These are phyloP conservation scores for Centaurea solstitialis DNA, from an alignment of 129 eudicot genomes.

Conservation along the genomic window DNA sequence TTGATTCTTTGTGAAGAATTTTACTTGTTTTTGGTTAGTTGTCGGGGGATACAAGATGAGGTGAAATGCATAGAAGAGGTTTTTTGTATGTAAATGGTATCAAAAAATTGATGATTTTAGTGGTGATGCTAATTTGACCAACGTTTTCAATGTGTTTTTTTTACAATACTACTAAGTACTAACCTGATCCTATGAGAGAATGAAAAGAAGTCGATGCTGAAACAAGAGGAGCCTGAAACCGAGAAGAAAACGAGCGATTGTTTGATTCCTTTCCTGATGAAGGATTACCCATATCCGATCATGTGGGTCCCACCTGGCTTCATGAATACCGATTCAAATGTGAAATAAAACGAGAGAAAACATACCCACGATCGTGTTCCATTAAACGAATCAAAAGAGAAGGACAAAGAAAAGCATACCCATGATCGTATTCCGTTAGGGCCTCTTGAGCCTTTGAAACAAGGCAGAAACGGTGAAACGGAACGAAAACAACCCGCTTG, in stretches of 20 bases:
- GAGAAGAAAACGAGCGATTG: slow-evolving; percentile 25
- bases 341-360: slow-evolving; percentile 11
- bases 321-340: slow-evolving; percentile 18
- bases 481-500: slow-evolving; percentile 17
- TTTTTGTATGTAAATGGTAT: slow-evolving; percentile 31
- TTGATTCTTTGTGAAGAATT: slow-evolving; percentile 31
- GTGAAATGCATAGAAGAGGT: slow-evolving; percentile 15
- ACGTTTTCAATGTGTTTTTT: too few relatives aligned
- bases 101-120: slow-evolving; percentile 7
- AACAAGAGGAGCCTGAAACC: slow-evolving; percentile 30
- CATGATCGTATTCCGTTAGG: slow-evolving; percentile 28
- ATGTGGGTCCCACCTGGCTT: slow-evolving; percentile 54
- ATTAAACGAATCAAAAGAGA: slow-evolving; percentile 7
- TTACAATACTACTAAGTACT: too few relatives aligned
- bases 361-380: slow-evolving; percentile 22
- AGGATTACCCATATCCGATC: slow-evolving; percentile 50
- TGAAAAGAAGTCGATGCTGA: slow-evolving; percentile 35
- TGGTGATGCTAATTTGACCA: slow-evolving; percentile 23
- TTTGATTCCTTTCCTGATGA: slow-evolving; percentile 39
- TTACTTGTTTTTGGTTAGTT: slow-evolving; percentile 3
- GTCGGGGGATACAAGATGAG: slow-evolving; percentile 18
- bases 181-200: too few relatives aligned
- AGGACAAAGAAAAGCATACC: slow-evolving; percentile 11
- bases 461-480: slow-evolving; percentile 26
- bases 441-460: slow-evolving; percentile 17